Conservation (phyloP, 768 basidiomycete genomes). For the Tylopilus intermedius region DNA sequence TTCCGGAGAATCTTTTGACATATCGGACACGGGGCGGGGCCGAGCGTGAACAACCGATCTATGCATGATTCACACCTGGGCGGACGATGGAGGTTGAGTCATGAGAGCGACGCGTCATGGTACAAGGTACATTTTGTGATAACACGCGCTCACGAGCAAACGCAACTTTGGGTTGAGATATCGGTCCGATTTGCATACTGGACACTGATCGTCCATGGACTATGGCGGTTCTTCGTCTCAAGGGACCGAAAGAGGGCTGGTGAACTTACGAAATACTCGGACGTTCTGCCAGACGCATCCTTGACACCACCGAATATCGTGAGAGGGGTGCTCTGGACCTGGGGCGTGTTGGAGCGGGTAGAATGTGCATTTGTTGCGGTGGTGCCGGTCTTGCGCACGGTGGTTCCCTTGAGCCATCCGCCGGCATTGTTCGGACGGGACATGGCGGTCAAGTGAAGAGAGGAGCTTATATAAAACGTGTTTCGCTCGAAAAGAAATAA, state of each 20-base stretch:
- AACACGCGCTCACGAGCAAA: conserved; percentile 91
- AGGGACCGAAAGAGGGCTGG: background rate
- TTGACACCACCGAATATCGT: conserved; percentile 81
- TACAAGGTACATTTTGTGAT: conserved; percentile 86
- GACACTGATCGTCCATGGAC: conserved; percentile 93
- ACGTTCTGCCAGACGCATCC: conserved; percentile 75
- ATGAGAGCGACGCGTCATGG: background rate
- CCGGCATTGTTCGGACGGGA: conserved; percentile 26
- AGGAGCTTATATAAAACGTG: conserved; percentile 18
- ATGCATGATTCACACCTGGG: conserved; percentile 98
- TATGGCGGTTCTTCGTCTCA: conserved; percentile 26
- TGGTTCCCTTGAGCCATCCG: conserved; percentile 70
- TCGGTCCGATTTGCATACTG: conserved; percentile 94
- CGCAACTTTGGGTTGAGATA: conserved; percentile 93
- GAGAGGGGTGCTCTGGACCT: conserved; percentile 65
- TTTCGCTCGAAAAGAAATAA: conserved; percentile 4
- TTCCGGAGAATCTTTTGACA: conserved; percentile 86
- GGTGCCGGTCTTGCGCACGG: conserved; percentile 61
- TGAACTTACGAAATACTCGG: conserved; percentile 70
- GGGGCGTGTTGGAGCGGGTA: conserved; percentile 62
- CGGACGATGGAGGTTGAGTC: conserved; percentile 6
- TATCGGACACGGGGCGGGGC: conserved; percentile 93
- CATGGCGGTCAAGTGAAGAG: conserved; percentile 19
- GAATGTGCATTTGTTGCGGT: conserved; percentile 37
- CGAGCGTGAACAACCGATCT: conserved; percentile 90